phyloP scores from a whole-genome alignment of 495 filamentous ascomycete species.

The Aspergillus heteromorphus region DNA sequence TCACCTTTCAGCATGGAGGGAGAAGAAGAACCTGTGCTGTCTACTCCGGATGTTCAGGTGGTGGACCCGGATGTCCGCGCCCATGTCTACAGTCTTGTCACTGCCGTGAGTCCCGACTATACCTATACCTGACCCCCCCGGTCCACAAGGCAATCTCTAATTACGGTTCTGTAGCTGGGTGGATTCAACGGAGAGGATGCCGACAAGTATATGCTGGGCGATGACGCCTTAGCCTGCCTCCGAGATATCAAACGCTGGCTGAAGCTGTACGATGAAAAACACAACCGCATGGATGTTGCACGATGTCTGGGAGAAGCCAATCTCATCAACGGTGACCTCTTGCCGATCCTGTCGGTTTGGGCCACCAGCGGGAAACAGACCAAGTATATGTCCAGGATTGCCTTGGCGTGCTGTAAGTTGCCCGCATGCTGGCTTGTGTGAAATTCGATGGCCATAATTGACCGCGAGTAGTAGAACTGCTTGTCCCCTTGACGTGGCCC shows the following conservation, averaged over 20 bases:
- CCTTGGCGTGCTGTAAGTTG: constrained; percentile 68
- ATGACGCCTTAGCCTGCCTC: constrained; percentile 86
- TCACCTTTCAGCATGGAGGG: constrained; percentile 30
- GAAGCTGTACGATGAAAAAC: constrained; percentile 88
- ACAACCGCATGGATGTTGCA: constrained; percentile 91
- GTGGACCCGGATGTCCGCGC: constrained; percentile 86
- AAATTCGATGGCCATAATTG: constrained; percentile 1
- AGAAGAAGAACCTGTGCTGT: constrained; percentile 31
- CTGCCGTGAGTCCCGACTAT: constrained; percentile 60
- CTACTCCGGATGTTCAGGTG: constrained; percentile 41
- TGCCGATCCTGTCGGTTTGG: constrained; percentile 85
- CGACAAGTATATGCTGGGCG: constrained; percentile 80
- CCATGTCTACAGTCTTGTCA: constrained; percentile 85
- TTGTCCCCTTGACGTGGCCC: constrained; percentile 94
- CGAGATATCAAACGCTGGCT: constrained; percentile 93
- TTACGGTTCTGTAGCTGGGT: constrained; percentile 60
- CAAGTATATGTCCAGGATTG: constrained; percentile 70
- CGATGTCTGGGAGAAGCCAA: constrained; percentile 90
- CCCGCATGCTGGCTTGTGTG: background rate
- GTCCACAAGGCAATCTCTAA: constrained; percentile 10
- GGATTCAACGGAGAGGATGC: constrained; percentile 77
- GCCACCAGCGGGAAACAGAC: constrained; percentile 57
- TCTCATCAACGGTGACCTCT: constrained; percentile 80
- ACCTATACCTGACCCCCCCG: background rate
- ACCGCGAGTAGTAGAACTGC: constrained; percentile 61